phyloP scores from a whole-genome alignment of 2,329 filamentous ascomycete species.

The Diaporthe longicolla region DNA sequence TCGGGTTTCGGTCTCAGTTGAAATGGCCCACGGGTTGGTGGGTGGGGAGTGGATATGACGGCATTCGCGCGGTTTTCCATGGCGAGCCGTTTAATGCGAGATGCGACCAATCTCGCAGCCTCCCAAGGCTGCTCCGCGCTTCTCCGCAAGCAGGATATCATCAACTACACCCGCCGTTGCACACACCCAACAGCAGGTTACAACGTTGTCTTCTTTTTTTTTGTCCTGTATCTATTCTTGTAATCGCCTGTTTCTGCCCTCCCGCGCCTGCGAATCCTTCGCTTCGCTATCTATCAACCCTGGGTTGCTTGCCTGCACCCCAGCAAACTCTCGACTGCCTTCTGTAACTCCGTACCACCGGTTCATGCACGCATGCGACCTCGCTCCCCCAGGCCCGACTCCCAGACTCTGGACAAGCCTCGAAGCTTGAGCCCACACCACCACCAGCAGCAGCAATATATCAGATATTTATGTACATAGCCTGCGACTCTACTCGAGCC shows the following conservation, averaged over 20 bases:
- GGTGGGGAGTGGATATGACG: constrained; percentile 31
- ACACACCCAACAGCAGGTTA: too few species aligned
- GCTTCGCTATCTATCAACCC: neutral
- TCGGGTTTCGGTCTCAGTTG: neutral
- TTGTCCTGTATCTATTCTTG: constrained; percentile 24
- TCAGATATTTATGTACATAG: constrained; percentile 6
- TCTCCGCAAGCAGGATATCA: constrained; percentile 13
- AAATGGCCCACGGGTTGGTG: neutral
- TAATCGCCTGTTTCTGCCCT: neutral
- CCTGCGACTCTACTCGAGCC: neutral
- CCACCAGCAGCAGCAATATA: neutral
- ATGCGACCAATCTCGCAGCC: constrained; percentile 32
- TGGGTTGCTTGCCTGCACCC: too few species aligned
- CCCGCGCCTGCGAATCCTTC: constrained; percentile 9
- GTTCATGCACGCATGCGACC: constrained; percentile 29
- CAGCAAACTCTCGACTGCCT: neutral
- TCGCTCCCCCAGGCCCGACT: constrained; percentile 1
- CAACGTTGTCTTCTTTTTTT: neutral
- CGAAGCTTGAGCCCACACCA: neutral
- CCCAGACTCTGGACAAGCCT: neutral
- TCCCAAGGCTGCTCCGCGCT: constrained; percentile 25
- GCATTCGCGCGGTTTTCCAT: constrained; percentile 32
- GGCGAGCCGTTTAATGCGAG: constrained; percentile 32
- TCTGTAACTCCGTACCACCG: neutral
- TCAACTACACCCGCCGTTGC: neutral